These are phyloP conservation scores for Seiridium cupressi DNA, from an alignment of 2,329 filamentous ascomycete genomes.

Conservation along the genomic window DNA sequence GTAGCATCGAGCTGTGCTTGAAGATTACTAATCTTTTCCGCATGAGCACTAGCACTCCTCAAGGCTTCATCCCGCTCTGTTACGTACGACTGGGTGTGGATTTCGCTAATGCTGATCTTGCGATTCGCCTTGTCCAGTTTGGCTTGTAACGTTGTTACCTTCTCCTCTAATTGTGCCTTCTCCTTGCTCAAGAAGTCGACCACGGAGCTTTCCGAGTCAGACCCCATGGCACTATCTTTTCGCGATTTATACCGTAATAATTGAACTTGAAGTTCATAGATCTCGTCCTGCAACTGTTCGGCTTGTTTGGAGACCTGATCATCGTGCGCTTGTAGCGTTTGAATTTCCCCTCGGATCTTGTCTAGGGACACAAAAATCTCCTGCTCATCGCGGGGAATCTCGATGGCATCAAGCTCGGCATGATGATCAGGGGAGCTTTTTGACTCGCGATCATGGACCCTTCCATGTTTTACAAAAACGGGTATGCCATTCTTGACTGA, in stretches of 20 bases:
- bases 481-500: slow-evolving; percentile 52
- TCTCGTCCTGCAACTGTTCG: slow-evolving; percentile 49
- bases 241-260: slow-evolving; percentile 41
- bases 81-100: slow-evolving; percentile 59
- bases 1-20: slow-evolving; percentile 40
- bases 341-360: slow-evolving; percentile 59
- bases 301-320: slow-evolving; percentile 55
- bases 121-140: slow-evolving; percentile 62
- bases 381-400: slow-evolving; percentile 52
- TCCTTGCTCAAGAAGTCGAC: slow-evolving; percentile 46
- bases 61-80: slow-evolving; percentile 66
- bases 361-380: slow-evolving; percentile 60
- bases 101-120: slow-evolving; percentile 61
- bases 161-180: slow-evolving; percentile 60
- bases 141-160: slow-evolving; percentile 58
- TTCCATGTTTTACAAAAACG: slow-evolving; percentile 54
- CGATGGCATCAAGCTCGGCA: slow-evolving; percentile 48
- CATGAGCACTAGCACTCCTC: slow-evolving; percentile 54
- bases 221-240: slow-evolving; percentile 42
- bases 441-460: slow-evolving; percentile 41
- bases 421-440: slow-evolving; percentile 37
- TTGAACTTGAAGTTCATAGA: slow-evolving; percentile 48
- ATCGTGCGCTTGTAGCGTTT: slow-evolving; percentile 54
- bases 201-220: slow-evolving; percentile 40
- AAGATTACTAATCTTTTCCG: slow-evolving; percentile 47